phyloP scores from a whole-genome alignment of 192 early-diverging fungal species.

The Martensiomyces pterosporus region DNA sequence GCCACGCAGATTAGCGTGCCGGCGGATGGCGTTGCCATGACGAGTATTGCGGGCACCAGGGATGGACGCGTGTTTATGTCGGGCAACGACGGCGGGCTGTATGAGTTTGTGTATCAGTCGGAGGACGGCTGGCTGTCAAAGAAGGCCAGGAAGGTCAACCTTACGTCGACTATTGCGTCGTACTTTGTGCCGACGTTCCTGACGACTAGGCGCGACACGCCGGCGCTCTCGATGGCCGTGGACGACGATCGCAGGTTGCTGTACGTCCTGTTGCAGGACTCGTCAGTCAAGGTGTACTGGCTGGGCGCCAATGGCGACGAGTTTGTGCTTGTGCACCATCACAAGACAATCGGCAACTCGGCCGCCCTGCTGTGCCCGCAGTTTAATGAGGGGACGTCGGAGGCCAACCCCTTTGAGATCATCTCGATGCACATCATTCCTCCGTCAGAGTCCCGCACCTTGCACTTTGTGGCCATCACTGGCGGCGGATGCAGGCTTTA shows the following conservation, averaged over 20 bases:
- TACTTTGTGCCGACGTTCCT: constrained; percentile 72
- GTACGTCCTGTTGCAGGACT: constrained; percentile 67
- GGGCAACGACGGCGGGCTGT: constrained; percentile 80
- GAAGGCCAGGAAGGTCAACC: constrained; percentile 71
- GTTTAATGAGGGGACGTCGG: constrained; percentile 46
- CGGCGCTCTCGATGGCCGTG: constrained; percentile 61
- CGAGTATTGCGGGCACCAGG: constrained; percentile 68
- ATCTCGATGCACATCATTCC: constrained; percentile 71
- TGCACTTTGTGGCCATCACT: constrained; percentile 77
- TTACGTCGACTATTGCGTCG: constrained; percentile 59
- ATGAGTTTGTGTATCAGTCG: constrained; percentile 84
- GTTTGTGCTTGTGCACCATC: constrained; percentile 54
- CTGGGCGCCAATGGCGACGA: constrained; percentile 56
- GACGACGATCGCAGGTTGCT: constrained; percentile 65
- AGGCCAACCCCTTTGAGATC: constrained; percentile 57
- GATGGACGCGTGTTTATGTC: constrained; percentile 88
- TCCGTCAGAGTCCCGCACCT: constrained; percentile 55
- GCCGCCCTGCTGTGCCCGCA: constrained; percentile 51
- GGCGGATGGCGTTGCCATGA: constrained; percentile 78
- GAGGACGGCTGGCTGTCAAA: constrained; percentile 84
- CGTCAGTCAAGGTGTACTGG: constrained; percentile 66
- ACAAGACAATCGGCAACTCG: constrained; percentile 47
- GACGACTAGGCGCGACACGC: constrained; percentile 28
- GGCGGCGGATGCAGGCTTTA: constrained; percentile 73
- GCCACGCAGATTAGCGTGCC: constrained; percentile 74